phyloP scores from a whole-genome alignment of 176 grass and related monocot genomes.

The Carex kokanica region DNA sequence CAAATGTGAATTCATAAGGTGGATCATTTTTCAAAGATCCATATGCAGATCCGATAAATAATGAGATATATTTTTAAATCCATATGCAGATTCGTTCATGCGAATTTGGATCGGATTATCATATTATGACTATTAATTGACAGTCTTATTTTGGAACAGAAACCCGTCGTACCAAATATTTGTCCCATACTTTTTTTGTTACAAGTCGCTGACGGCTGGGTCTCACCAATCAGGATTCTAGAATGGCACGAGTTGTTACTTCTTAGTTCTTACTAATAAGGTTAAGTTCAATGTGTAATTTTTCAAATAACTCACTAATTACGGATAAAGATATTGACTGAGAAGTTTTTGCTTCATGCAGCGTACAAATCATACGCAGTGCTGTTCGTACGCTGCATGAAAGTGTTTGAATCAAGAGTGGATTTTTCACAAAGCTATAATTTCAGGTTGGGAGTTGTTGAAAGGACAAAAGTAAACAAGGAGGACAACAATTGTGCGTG shows the following conservation, averaged over 20 bases:
- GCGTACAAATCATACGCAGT: too few relatives aligned
- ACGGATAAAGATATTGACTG: not conserved
- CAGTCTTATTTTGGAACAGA: not conserved
- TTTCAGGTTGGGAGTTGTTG: conserved; percentile 2
- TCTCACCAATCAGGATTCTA: not conserved
- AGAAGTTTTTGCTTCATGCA: not conserved
- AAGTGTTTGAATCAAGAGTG: not conserved
- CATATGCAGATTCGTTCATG: too few relatives aligned
- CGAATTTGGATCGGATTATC: too few relatives aligned
- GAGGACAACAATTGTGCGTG: not conserved
- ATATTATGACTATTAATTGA: too few relatives aligned
- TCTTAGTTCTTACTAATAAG: too few relatives aligned
- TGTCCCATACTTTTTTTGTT: too few relatives aligned
- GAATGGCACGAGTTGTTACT: not conserved
- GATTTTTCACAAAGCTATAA: not conserved
- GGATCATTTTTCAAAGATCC: too few relatives aligned
- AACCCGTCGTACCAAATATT: too few relatives aligned
- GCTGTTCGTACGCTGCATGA: not conserved
- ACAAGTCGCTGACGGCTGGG: too few relatives aligned
- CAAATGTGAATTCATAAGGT: too few relatives aligned
- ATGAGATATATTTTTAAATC: too few relatives aligned
- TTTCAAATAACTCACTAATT: not conserved
- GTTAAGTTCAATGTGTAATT: not conserved
- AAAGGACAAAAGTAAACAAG: not conserved
- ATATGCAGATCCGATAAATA: too few relatives aligned